Percentiles rank a stretch among this genome's conserved stretches.
Conservation (phyloP, 2,329 filamentous ascomycete genomes). For the Botrytis pseudocinerea region DNA sequence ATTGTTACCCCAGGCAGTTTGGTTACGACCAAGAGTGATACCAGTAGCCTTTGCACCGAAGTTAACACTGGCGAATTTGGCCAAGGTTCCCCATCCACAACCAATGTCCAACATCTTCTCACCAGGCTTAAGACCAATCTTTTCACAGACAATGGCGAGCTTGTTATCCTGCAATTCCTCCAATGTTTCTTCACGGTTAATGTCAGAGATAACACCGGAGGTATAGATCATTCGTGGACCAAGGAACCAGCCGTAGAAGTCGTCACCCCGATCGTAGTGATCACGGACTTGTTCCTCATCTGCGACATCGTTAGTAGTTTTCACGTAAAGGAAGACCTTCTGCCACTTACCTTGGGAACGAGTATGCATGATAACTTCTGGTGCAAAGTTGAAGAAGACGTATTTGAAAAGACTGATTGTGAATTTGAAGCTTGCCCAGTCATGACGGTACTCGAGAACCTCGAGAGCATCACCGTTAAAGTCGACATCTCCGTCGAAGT, state of each 20-base stretch:
- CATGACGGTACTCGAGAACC: slow-evolving; percentile 88
- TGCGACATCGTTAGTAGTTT: slow-evolving; percentile 44
- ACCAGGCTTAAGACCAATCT: slow-evolving; percentile 79
- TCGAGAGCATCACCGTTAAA: slow-evolving; percentile 94
- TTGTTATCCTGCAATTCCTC: slow-evolving; percentile 99
- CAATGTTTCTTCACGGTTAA: slow-evolving; percentile 82
- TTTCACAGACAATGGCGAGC: slow-evolving; percentile 90
- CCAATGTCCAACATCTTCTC: slow-evolving; percentile 91
- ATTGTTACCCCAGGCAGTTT: slow-evolving; percentile 94
- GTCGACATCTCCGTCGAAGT: slow-evolving; percentile 91
- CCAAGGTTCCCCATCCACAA: slow-evolving; percentile 96
- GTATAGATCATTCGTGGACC: slow-evolving; percentile 99
- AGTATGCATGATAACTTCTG: slow-evolving; percentile 90
- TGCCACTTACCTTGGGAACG: slow-evolving; percentile 70
- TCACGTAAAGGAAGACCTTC: neutral
- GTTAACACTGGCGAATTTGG: slow-evolving; percentile 88
- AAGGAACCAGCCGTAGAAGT: slow-evolving; percentile 98
- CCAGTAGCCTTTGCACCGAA: slow-evolving; percentile 82
- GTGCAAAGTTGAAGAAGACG: slow-evolving; percentile 84
- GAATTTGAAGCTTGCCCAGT: slow-evolving; percentile 95
- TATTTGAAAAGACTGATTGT: slow-evolving; percentile 82
- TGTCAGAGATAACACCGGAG: slow-evolving; percentile 87
- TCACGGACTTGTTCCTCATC: slow-evolving; percentile 97
- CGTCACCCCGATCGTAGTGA: slow-evolving; percentile 96
- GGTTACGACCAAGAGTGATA: slow-evolving; percentile 92